A percentile compares a stretch with the other conserved stretches of the same genome.
These are phyloP conservation scores for Hortiboletus campestris DNA, from an alignment of 768 basidiomycete species.

Conservation along the genomic window DNA sequence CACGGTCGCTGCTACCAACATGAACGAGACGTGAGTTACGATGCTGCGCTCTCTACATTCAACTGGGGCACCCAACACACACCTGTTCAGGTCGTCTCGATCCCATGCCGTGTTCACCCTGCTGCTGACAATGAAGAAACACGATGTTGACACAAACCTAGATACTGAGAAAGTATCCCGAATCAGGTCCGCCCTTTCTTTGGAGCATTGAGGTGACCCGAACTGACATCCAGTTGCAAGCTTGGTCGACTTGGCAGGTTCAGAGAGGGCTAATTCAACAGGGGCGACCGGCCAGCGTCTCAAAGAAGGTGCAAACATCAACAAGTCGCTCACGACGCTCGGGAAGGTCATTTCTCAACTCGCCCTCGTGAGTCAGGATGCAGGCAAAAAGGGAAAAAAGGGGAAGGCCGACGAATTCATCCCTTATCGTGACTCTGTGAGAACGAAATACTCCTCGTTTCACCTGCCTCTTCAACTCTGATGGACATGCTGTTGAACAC, in stretches of 20 bases:
- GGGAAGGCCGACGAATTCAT: slow-evolving; percentile 90
- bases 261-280: slow-evolving; percentile 95
- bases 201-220: neutral
- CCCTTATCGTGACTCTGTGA: slow-evolving; percentile 95
- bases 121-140: slow-evolving; percentile 87
- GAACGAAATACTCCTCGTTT: slow-evolving; percentile 24
- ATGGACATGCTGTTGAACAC: slow-evolving; percentile 1
- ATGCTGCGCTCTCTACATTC: neutral
- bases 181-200: slow-evolving; percentile 61
- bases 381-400: slow-evolving; percentile 82
- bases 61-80: slow-evolving; percentile 1
- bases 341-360: slow-evolving; percentile 96
- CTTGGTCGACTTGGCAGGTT: slow-evolving; percentile 94
- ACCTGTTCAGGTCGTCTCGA: slow-evolving; percentile 71
- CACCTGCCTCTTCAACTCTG: neutral
- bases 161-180: slow-evolving; percentile 99
- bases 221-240: slow-evolving; percentile 37
- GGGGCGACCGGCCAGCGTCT: slow-evolving; percentile 95
- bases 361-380: slow-evolving; percentile 56
- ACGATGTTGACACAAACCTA: slow-evolving; percentile 80
- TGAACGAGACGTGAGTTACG: slow-evolving; percentile 94
- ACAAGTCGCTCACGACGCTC: slow-evolving; percentile 95
- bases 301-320: slow-evolving; percentile 98
- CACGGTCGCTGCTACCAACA: slow-evolving; percentile 97
- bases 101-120: slow-evolving; percentile 99